Evolutionary conservation across 2,329 filamentous ascomycete species (phyloP).

Genomic region (Ophiostoma australiae): DNA sequence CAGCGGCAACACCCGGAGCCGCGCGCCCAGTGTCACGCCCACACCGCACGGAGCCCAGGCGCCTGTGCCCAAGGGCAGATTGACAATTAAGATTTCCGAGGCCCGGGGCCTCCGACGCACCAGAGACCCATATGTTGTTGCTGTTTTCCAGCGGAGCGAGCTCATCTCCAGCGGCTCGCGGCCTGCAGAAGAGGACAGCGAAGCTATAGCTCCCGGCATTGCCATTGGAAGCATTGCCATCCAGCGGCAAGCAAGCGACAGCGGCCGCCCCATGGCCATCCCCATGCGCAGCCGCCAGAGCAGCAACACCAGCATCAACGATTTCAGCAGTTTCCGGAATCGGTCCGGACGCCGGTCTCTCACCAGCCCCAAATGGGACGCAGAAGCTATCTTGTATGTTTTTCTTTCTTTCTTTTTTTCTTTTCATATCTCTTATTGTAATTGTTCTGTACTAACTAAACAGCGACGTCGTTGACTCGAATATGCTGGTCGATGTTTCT

Average conservation of each 20-base stretch:
- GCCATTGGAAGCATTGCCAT: conserved; percentile 49
- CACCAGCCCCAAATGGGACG: conserved; percentile 90
- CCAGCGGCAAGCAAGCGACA: conserved; percentile 71
- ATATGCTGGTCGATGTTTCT: conserved; percentile 86
- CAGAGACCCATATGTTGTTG: conserved; percentile 89
- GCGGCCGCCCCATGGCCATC: conserved; percentile 82
- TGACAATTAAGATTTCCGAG: conserved; percentile 83
- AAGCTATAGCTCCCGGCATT: conserved; percentile 39
- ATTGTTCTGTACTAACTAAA: neutral
- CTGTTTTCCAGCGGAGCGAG: conserved; percentile 94
- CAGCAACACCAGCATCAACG: conserved; percentile 81
- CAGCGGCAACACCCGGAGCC: conserved; percentile 38
- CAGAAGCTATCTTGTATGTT: conserved; percentile 88
- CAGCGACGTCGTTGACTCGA: conserved; percentile 88
- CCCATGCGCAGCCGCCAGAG: conserved; percentile 96
- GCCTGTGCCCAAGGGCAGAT: conserved; percentile 73
- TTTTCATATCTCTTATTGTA: neutral
- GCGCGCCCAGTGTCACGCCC: conserved; percentile 52
- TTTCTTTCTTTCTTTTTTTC: neutral
- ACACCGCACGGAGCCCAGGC: conserved; percentile 53
- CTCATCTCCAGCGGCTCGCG: conserved; percentile 85
- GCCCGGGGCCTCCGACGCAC: conserved; percentile 76
- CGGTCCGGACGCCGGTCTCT: conserved; percentile 55
- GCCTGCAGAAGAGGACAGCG: conserved; percentile 56
- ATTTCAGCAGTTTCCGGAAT: conserved; percentile 57